Evolutionary conservation across 1,139 yeast species (phyloP), one percentile per base, ranked within the genome.

Genomic region (Taiozyma onychis): DNA sequence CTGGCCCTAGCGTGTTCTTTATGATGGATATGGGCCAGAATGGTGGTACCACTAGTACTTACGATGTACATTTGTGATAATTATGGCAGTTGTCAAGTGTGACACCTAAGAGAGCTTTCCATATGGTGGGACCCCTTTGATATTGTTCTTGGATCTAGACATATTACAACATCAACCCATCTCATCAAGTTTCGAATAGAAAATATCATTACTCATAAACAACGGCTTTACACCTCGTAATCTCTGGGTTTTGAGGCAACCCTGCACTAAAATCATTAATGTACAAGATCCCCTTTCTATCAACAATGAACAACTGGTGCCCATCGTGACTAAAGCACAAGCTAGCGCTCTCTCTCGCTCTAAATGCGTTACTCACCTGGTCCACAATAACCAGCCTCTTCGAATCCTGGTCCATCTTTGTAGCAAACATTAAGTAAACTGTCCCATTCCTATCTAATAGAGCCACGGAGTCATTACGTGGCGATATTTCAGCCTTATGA

Each of bases 221-320:
- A 32, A 49, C 46, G 24, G 51, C 57, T 30, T 56, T 56, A 43
- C 61, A 57, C 22, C 58, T 48, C n/a, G 61, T 57, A 13, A 57
- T 54, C 26, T 56, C 58, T 18, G 59, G 54, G 24, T 51, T 52
- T 16, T 56, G 55, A 2, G 61, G 61, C 3, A 83, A 68, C 4
- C 95, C 97, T 49, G 90, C 91, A 16, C 95, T 88, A 66, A 89
- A 91, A 66, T 91, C 97, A 61, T 87, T 88, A 26, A 89, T 79
- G 57, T 83, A 81, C 47, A 90, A 71, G 1, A 81, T 68, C 0
- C 97, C 97, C 60, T 86, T 88, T 42, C 97, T 72, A 66, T 91
- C 98, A 13, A 89, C 76, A 6, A 82, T 76, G 57, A 81, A 84
- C 22, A 91, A 72, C 54, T 82, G 83, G 45, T 91, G 91, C 0